A percentile compares a stretch with the other conserved stretches of the same genome.
Evolutionary conservation across 805 yeast genomes (phyloP).

Genomic region (Zygosaccharomyces kombuchaensis): DNA sequence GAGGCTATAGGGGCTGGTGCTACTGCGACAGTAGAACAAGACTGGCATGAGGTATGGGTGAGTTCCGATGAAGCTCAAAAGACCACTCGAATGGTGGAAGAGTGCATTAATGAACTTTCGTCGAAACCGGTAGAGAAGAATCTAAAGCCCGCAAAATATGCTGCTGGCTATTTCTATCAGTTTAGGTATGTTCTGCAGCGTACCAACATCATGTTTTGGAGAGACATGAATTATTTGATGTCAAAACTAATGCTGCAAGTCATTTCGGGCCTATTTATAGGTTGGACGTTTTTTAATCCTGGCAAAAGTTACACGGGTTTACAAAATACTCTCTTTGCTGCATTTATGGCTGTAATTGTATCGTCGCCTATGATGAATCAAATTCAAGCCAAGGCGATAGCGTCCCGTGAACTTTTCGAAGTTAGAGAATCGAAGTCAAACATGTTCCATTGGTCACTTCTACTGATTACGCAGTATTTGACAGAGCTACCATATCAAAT

Average conservation of each 20-base stretch:
- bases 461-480: conserved; percentile 49
- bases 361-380: conserved; percentile 57
- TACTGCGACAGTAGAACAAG: conserved; percentile 40
- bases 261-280: conserved; percentile 58
- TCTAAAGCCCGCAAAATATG: conserved; percentile 19
- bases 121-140: conserved; percentile 11
- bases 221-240: conserved; percentile 58
- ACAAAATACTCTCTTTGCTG: conserved; percentile 55
- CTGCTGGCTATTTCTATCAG: conserved; percentile 44
- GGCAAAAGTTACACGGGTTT: conserved; percentile 49
- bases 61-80: conserved; percentile 37
- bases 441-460: conserved; percentile 66
- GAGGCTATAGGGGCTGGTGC: conserved; percentile 46
- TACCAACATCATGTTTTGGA: conserved; percentile 44
- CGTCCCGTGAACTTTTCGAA: conserved; percentile 59
- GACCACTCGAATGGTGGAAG: conserved; percentile 31
- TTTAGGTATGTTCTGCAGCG: conserved; percentile 40
- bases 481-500: conserved; percentile 60
- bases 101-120: conserved; percentile 27
- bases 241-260: conserved; percentile 51
- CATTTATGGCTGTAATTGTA: conserved; percentile 54
- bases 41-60: conserved; percentile 63
- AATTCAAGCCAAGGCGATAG: conserved; percentile 54
- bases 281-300: conserved; percentile 65
- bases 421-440: conserved; percentile 67